phyloP scores from a whole-genome alignment of 768 basidiomycete species.

The Auriscalpium microsporum region DNA sequence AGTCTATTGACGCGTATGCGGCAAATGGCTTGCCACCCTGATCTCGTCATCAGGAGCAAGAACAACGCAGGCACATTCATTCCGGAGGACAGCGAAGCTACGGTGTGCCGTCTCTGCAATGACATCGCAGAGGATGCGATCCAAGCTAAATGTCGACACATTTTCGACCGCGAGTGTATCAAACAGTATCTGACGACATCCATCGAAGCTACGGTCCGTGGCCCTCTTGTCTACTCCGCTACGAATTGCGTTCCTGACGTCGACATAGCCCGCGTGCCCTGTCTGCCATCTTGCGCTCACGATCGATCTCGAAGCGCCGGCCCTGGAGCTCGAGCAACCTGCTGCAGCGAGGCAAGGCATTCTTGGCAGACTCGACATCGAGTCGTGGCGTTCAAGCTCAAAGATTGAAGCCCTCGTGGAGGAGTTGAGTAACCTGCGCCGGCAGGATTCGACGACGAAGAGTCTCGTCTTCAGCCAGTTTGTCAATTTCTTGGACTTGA shows the following conservation, averaged over 20 bases:
- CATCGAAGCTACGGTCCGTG: conserved; percentile 52
- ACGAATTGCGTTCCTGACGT: background rate
- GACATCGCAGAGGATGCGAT: conserved; percentile 98
- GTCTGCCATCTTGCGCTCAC: conserved; percentile 89
- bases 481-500: conserved; percentile 86
- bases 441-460: conserved; percentile 86
- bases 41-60: conserved; percentile 85
- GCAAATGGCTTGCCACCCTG: conserved; percentile 93
- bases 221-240: background rate
- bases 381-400: conserved; percentile 90
- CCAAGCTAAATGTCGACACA: conserved; percentile 84
- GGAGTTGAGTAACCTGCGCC: conserved; percentile 78
- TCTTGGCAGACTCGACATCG: conserved; percentile 79
- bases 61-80: conserved; percentile 58
- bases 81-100: conserved; percentile 61
- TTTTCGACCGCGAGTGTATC: conserved; percentile 96
- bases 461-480: conserved; percentile 97
- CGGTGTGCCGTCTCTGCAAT: conserved; percentile 91
- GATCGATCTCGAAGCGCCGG: conserved; percentile 92
- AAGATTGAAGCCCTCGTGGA: conserved; percentile 97
- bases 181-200: conserved; percentile 80
- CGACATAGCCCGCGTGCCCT: conserved; percentile 75
- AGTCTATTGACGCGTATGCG: conserved; percentile 92
- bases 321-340: conserved; percentile 72
- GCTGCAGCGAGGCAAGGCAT: conserved; percentile 73